Conservation (phyloP, 495 filamentous ascomycete genomes). For the Jackrogersella multiformis region DNA sequence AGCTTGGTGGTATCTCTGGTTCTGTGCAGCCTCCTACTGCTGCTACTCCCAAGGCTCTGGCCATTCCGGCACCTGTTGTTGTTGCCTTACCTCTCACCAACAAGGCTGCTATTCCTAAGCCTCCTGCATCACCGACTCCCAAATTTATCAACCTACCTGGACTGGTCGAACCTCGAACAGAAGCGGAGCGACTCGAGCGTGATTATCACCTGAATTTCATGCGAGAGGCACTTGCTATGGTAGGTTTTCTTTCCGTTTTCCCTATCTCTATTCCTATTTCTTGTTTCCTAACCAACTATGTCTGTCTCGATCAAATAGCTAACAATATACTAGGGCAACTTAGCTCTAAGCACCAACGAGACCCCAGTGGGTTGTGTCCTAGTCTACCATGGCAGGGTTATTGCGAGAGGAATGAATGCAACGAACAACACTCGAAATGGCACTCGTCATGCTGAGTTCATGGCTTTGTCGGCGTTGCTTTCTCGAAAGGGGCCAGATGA, state of each 20-base stretch:
- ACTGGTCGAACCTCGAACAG: conserved; percentile 41
- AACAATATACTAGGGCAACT: conserved; percentile 68
- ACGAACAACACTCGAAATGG: conserved; percentile 89
- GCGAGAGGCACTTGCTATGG: conserved; percentile 75
- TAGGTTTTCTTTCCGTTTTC: conserved; percentile 44
- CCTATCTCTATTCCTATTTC: not conserved
- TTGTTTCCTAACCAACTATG: not conserved
- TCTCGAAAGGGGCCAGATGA: conserved; percentile 33
- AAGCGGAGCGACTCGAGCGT: conserved; percentile 41
- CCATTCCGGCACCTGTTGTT: conserved; percentile 22
- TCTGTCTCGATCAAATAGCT: conserved; percentile 17
- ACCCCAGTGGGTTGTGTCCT: conserved; percentile 97
- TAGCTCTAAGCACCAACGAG: conserved; percentile 83
- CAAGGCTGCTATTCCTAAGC: not conserved
- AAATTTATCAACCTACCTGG: conserved; percentile 34
- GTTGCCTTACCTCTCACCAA: conserved; percentile 32
- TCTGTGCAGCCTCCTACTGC: conserved; percentile 5
- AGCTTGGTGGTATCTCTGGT: conserved; percentile 9
- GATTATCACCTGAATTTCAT: conserved; percentile 68
- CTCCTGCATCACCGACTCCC: not conserved
- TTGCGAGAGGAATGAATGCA: conserved; percentile 92
- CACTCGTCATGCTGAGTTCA: conserved; percentile 92
- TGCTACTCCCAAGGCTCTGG: conserved; percentile 12
- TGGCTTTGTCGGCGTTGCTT: conserved; percentile 74
- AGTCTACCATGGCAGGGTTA: conserved; percentile 75